phyloP scores from a whole-genome alignment of 768 basidiomycete species.

The Termitomyces sp. region DNA sequence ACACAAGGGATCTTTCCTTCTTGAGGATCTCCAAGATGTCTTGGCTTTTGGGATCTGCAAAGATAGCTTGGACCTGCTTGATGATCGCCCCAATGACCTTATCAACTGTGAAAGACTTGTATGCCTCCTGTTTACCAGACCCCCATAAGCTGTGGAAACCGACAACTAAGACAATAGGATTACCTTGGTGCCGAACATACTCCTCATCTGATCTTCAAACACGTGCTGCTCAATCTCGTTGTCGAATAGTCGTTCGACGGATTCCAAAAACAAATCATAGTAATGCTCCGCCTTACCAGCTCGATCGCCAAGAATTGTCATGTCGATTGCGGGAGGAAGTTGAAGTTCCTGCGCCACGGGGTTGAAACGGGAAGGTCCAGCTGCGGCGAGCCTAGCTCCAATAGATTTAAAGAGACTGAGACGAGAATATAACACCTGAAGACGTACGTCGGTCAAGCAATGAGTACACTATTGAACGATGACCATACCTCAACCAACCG shows the following conservation, averaged over 20 bases:
- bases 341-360: slow-evolving; percentile 23
- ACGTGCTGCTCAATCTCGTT: slow-evolving; percentile 81
- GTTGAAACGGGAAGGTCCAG: slow-evolving; percentile 18
- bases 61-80: slow-evolving; percentile 81
- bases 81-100: slow-evolving; percentile 85
- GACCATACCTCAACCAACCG: slow-evolving; percentile 77
- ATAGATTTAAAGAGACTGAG: slow-evolving; percentile 76
- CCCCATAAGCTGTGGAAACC: neutral
- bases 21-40: slow-evolving; percentile 69
- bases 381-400: slow-evolving; percentile 39
- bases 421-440: slow-evolving; percentile 77
- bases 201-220: slow-evolving; percentile 90
- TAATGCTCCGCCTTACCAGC: slow-evolving; percentile 54
- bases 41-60: slow-evolving; percentile 66
- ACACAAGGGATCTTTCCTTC: slow-evolving; percentile 53
- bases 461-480: neutral
- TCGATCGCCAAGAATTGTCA: slow-evolving; percentile 26
- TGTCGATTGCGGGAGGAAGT: slow-evolving; percentile 22
- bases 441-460: slow-evolving; percentile 3
- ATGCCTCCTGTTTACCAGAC: slow-evolving; percentile 49
- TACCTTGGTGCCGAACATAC: slow-evolving; percentile 82
- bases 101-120: slow-evolving; percentile 91
- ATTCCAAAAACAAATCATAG: slow-evolving; percentile 80
- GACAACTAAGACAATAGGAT: neutral
- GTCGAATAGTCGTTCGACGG: slow-evolving; percentile 88